Base-by-base conservation (phyloP, 2,329 filamentous ascomycete species). In the Colletotrichum euphorbiae region DNA sequence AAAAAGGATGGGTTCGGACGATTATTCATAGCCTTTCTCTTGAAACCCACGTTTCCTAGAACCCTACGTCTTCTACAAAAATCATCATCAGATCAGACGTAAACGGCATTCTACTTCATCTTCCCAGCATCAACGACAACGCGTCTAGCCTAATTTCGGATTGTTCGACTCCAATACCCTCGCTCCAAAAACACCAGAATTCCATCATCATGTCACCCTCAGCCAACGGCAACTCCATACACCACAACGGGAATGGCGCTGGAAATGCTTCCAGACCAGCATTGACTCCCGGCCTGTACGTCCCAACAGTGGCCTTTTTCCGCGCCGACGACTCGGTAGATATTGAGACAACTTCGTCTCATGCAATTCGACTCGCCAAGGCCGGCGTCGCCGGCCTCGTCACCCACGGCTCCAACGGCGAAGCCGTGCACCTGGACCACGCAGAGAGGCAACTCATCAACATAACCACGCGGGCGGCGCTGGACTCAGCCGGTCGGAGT, bases 391-490 rank as follows among this genome's bases (percentile, higher is more conserved):
- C 89, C 24, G 90, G 90, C 43, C 81, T 93, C 54, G 87, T 91
- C 24, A 89, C 88, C 7, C 90, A 92, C 76, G 90, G 90, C 50
- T 91, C 89, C 73, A 93, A 93, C 75, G 91, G 91, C 73, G 91
- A 93, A 79, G 91, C 91, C 31, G 65, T 68, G n/a, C 65, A 68
- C 42, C 75, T 87, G 43, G 88, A 86, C 15, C 85, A 85, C 17
- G 83, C 87, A 70, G 88, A 90, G 76, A 82, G 88, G 62, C 79
- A 79, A 54, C 80, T 81, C 50, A 82, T 91, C 17, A 82, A 91
- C 31, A 75, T 79, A 21, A 80, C 85, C 7, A 89, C 89, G 55
- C 80, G 87, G 31, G 69, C 75, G 21, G 83, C 85, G 15, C 82
- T 86, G 11, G 61, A 65, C 12, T 59, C 61, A 19, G 65, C 24